Evolutionary conservation across 768 basidiomycete species (phyloP).

Genomic region (Lactarius tabidus): DNA sequence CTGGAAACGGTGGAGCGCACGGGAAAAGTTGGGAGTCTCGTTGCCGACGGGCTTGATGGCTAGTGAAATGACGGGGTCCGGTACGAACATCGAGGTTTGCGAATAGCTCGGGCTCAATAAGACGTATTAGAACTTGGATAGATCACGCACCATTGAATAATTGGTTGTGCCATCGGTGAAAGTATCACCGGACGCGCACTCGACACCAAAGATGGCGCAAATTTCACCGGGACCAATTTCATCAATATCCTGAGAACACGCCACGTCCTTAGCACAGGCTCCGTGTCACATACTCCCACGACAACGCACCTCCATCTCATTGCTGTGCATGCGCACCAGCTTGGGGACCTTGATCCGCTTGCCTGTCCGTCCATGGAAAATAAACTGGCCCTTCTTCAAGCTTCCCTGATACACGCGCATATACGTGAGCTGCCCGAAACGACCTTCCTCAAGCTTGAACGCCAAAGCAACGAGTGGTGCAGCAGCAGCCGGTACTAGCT

Average conservation of each 20-base stretch:
- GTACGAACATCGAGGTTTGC: slow-evolving; percentile 97
- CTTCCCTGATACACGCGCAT: slow-evolving; percentile 97
- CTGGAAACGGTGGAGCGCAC: slow-evolving; percentile 95
- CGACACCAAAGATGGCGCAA: slow-evolving; percentile 98
- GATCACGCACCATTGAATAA: slow-evolving; percentile 79
- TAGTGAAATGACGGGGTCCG: slow-evolving; percentile 96
- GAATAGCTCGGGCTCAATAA: neutral
- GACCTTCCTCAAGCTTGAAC: slow-evolving; percentile 97
- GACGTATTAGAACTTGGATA: neutral
- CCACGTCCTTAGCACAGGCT: neutral
- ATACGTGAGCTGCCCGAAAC: slow-evolving; percentile 96
- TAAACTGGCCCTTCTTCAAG: slow-evolving; percentile 77
- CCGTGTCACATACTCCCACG: neutral
- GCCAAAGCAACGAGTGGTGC: slow-evolving; percentile 91
- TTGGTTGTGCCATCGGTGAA: slow-evolving; percentile 90
- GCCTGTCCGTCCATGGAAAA: slow-evolving; percentile 90
- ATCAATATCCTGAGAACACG: slow-evolving; percentile 73
- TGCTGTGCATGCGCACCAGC: slow-evolving; percentile 95
- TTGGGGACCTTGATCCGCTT: slow-evolving; percentile 97
- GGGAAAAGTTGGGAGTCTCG: slow-evolving; percentile 95
- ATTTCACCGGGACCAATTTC: slow-evolving; percentile 96
- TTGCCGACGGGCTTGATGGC: slow-evolving; percentile 87
- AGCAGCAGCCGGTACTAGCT: slow-evolving; percentile 75
- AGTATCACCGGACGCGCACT: slow-evolving; percentile 96
- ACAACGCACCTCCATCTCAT: slow-evolving; percentile 90